Conservation (phyloP, 2,329 filamentous ascomycete species). For the Onygena corvina region DNA sequence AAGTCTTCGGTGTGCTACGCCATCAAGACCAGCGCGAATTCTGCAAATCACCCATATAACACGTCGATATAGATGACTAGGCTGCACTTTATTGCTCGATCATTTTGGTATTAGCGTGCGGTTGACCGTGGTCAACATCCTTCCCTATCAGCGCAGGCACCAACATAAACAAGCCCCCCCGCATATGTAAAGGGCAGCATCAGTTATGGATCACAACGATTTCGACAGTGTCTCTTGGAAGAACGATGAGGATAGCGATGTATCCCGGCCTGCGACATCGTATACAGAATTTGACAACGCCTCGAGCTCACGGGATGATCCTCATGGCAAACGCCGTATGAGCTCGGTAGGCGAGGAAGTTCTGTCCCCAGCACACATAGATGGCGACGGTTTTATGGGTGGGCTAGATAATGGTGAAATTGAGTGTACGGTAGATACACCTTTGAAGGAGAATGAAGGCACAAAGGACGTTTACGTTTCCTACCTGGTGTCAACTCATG, state of each 20-base stretch:
- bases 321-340: conserved; percentile 40
- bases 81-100: no score
- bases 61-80: no score
- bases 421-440: conserved; percentile 69
- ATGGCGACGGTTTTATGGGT: conserved; percentile 48
- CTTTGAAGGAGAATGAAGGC: conserved; percentile 89
- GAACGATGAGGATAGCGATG: conserved; percentile 45
- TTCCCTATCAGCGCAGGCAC: background rate
- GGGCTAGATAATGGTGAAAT: conserved; percentile 61
- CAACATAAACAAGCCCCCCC: background rate
- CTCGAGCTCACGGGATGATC: conserved; percentile 24
- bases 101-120: background rate
- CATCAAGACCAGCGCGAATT: no score
- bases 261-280: conserved; percentile 31
- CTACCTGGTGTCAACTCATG: conserved; percentile 83
- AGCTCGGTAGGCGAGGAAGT: conserved; percentile 35
- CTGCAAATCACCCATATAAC: no score
- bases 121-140: background rate
- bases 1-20: no score
- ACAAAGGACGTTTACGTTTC: conserved; percentile 96
- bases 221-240: conserved; percentile 75
- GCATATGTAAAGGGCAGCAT: background rate
- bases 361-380: conserved; percentile 40
- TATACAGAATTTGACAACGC: conserved; percentile 30
- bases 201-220: conserved; percentile 47